Percentiles rank a stretch among this genome's conserved stretches.
Conservation (phyloP, 768 basidiomycete genomes). For the Rubroboletus pulcherrimus region DNA sequence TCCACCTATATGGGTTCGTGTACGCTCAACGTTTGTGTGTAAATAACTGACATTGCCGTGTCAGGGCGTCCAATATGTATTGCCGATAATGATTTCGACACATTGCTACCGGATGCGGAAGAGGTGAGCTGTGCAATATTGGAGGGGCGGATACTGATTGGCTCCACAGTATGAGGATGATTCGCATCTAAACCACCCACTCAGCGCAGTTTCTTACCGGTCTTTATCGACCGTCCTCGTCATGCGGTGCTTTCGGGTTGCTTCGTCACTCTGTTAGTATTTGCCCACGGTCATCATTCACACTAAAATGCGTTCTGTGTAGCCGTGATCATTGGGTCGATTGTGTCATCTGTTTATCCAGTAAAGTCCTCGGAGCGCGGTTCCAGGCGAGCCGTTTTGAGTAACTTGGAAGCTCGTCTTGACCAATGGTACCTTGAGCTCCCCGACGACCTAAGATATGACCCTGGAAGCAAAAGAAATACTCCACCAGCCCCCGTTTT, state of each 20-base stretch:
- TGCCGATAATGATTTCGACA: slow-evolving; percentile 67
- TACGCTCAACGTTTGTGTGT: neutral
- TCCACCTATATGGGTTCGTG: slow-evolving; percentile 68
- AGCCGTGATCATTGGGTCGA: slow-evolving; percentile 67
- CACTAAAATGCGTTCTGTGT: slow-evolving; percentile 1
- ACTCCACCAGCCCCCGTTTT: slow-evolving; percentile 63
- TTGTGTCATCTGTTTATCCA: slow-evolving; percentile 68
- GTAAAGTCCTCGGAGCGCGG: slow-evolving; percentile 48
- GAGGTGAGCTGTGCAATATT: slow-evolving; percentile 36
- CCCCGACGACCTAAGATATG: slow-evolving; percentile 60
- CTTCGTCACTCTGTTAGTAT: slow-evolving; percentile 55
- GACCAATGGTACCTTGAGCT: slow-evolving; percentile 74
- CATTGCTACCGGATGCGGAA: slow-evolving; percentile 53
- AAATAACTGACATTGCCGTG: slow-evolving; percentile 8
- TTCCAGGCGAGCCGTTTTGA: slow-evolving; percentile 47
- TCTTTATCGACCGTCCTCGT: slow-evolving; percentile 39
- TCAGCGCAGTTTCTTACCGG: slow-evolving; percentile 37
- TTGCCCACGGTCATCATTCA: slow-evolving; percentile 1
- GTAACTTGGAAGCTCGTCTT: slow-evolving; percentile 58
- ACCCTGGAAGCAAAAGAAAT: slow-evolving; percentile 49
- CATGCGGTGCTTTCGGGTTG: slow-evolving; percentile 54
- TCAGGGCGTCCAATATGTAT: slow-evolving; percentile 66
- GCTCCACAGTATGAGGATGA: slow-evolving; percentile 53
- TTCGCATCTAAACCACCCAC: slow-evolving; percentile 47
- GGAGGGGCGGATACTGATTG: slow-evolving; percentile 6